Evolutionary conservation across 2,329 filamentous ascomycete species (phyloP).

Genomic region (Exserohilum rostratum): DNA sequence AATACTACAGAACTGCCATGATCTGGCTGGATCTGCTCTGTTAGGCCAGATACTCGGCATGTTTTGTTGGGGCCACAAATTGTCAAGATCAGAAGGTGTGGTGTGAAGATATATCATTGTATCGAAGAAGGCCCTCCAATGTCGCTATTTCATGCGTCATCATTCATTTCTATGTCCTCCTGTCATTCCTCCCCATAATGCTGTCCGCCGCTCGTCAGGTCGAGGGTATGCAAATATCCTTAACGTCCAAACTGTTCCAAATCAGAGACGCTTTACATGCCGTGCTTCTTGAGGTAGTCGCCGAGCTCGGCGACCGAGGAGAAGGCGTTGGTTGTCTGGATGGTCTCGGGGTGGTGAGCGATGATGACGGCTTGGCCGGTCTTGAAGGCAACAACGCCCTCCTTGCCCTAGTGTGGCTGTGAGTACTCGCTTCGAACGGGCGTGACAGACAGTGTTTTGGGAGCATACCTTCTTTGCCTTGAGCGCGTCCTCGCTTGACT

Average conservation of each 20-base stretch:
- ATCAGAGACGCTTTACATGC: conserved; percentile 65
- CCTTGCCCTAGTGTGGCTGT: conserved; percentile 66
- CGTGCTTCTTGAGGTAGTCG: conserved; percentile 80
- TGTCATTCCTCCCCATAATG: conserved; percentile 8
- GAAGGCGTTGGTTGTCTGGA: conserved; percentile 76
- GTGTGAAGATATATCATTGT: conserved; percentile 20
- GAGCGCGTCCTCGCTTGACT: conserved; percentile 76
- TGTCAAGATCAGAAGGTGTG: neutral
- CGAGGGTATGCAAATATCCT: conserved; percentile 45
- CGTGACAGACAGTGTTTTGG: neutral
- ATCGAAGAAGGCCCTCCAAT: conserved; percentile 14
- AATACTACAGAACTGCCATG: neutral
- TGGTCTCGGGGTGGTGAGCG: conserved; percentile 78
- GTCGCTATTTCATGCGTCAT: conserved; percentile 16
- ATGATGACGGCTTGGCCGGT: conserved; percentile 88
- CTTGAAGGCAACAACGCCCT: conserved; percentile 83
- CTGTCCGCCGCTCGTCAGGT: conserved; percentile 11
- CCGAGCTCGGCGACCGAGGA: conserved; percentile 81
- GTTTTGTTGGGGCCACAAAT: neutral
- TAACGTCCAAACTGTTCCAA: conserved; percentile 43
- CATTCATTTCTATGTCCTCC: conserved; percentile 16
- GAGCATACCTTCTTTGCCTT: conserved; percentile 81
- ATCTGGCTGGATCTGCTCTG: neutral
- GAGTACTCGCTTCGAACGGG: conserved; percentile 4
- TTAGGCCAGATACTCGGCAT: neutral